Evolutionary conservation across 129 eudicot species (phyloP).

Genomic region (sunflower (Helianthus annuus)): DNA sequence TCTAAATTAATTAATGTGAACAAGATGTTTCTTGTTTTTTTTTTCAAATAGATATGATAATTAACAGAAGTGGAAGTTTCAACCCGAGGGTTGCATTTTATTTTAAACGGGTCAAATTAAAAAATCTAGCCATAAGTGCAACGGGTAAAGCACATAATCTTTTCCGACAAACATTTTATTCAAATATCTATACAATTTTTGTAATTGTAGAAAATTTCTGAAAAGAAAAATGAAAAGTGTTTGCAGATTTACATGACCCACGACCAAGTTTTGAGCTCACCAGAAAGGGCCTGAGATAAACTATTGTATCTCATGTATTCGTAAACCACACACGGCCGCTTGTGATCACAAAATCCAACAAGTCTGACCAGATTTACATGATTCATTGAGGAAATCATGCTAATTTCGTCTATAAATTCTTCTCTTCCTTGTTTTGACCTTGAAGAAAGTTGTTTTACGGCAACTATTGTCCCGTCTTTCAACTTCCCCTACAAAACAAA

Average conservation of each 20-base stretch:
- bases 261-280: slow-evolving; percentile 36
- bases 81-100: not conserved
- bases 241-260: not conserved
- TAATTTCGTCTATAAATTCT: slow-evolving; percentile 75
- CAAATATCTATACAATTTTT: no score
- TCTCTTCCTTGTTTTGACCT: slow-evolving; percentile 77
- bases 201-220: not conserved
- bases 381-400: slow-evolving; percentile 74
- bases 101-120: not conserved
- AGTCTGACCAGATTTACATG: slow-evolving; percentile 23
- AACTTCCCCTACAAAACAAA: slow-evolving; percentile 46
- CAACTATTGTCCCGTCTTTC: slow-evolving; percentile 66
- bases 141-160: not conserved
- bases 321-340: slow-evolving; percentile 60
- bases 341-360: slow-evolving; percentile 72
- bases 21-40: no score
- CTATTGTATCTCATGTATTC: slow-evolving; percentile 84
- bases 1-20: not conserved
- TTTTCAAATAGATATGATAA: no score
- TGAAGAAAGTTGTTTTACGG: slow-evolving; percentile 79
- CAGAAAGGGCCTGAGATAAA: slow-evolving; percentile 64
- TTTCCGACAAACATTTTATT: no score
- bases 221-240: not conserved
- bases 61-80: no score
- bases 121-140: not conserved